Conservation (phyloP, 176 grass and related monocot genomes). For the Ensete glaucum region DNA sequence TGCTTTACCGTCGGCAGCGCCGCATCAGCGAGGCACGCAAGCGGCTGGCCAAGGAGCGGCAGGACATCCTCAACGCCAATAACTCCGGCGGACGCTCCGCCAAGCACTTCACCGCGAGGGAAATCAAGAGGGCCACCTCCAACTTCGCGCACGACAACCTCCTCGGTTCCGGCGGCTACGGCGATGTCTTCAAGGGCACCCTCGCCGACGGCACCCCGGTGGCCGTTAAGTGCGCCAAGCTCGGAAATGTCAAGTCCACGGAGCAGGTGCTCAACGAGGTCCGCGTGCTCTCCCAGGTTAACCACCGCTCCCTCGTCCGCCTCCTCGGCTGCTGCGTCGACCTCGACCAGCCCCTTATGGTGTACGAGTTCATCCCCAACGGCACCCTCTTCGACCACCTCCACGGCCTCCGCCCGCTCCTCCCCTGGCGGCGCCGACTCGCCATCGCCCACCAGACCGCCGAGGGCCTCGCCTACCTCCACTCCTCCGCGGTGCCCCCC, state of each 20-base stretch:
- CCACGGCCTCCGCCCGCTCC: conserved; percentile 22
- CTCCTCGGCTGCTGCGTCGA: conserved; percentile 74
- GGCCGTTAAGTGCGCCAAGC: conserved; percentile 81
- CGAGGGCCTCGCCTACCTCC: conserved; percentile 63
- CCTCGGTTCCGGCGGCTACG: conserved; percentile 64
- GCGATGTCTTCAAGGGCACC: conserved; percentile 63
- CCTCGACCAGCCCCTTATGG: conserved; percentile 58
- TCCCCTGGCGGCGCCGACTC: conserved; percentile 44
- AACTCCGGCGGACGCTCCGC: conserved; percentile 49
- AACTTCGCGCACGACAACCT: conserved; percentile 63
- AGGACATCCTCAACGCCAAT: conserved; percentile 67
- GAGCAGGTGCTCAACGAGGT: conserved; percentile 85
- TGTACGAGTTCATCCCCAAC: conserved; percentile 78
- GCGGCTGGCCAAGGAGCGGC: conserved; percentile 51
- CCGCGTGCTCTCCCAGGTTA: conserved; percentile 67
- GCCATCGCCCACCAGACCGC: conserved; percentile 49
- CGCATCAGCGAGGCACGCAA: conserved; percentile 26
- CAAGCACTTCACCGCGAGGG: conserved; percentile 54
- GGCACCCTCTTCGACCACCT: conserved; percentile 65
- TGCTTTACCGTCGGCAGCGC: conserved; percentile 35
- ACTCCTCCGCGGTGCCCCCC: conserved; percentile 49
- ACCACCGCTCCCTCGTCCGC: conserved; percentile 67
- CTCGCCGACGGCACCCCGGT: conserved; percentile 48
- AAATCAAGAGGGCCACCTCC: conserved; percentile 49
- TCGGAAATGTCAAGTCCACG: conserved; percentile 81